These are phyloP conservation scores for Naganishia friedmannii DNA, from an alignment of 768 basidiomycete species.

Conservation along the genomic window DNA sequence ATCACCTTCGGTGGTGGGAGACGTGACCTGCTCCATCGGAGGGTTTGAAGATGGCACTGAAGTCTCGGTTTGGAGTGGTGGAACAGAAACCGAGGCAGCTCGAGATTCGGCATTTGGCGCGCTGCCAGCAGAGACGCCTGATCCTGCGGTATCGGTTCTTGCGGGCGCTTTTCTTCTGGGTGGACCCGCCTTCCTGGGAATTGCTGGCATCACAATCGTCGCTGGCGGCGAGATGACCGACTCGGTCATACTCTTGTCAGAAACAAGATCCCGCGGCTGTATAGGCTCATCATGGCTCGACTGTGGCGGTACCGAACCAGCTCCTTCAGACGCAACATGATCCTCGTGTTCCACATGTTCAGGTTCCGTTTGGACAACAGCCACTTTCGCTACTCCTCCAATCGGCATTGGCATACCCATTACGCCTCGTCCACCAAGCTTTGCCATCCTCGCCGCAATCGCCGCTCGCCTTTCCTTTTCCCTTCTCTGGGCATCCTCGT, in stretches of 20 bases:
- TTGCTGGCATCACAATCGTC: constrained; percentile 32
- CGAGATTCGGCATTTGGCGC: neutral
- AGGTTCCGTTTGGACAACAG: constrained; percentile 4
- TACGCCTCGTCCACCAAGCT: constrained; percentile 66
- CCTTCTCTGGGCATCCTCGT: constrained; percentile 42
- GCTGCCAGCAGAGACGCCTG: neutral
- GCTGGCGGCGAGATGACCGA: constrained; percentile 12
- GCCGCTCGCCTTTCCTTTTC: constrained; percentile 62
- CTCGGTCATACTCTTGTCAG: neutral
- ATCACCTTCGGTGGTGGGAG: constrained; percentile 62
- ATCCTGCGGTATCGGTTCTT: constrained; percentile 22
- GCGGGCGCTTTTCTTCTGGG: constrained; percentile 28
- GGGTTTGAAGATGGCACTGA: neutral
- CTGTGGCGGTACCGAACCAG: neutral
- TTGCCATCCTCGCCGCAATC: constrained; percentile 89
- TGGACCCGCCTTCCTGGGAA: constrained; percentile 37
- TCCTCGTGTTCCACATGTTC: neutral
- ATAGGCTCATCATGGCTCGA: neutral
- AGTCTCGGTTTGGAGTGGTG: neutral
- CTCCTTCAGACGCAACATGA: neutral
- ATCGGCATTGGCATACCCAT: constrained; percentile 42
- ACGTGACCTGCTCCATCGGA: neutral
- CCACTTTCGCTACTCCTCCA: constrained; percentile 1
- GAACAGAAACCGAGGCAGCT: neutral
- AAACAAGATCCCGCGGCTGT: neutral